Evolutionary conservation across 2,329 filamentous ascomycete genomes (phyloP).

Genomic region (Boeremia exigua): DNA sequence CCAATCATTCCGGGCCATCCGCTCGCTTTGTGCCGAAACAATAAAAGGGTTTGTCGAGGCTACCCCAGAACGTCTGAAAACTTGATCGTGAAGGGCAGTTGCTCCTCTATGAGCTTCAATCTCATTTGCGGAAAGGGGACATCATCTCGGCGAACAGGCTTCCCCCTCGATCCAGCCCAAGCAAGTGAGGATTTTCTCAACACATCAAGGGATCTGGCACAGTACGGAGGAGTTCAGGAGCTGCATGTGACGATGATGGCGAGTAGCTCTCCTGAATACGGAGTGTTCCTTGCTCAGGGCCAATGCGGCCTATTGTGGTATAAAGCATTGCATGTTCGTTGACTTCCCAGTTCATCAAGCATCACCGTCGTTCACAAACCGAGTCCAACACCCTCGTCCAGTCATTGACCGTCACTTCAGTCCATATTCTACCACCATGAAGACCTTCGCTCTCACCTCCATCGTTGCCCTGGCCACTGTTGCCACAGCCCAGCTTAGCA

Average conservation of each 20-base stretch:
- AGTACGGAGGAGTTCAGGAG: slow-evolving; percentile 11
- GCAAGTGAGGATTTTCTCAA: slow-evolving; percentile 5
- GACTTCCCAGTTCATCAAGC: background rate
- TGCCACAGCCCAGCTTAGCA: slow-evolving; percentile 53
- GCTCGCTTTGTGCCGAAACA: slow-evolving; percentile 26
- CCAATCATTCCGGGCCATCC: slow-evolving; percentile 22
- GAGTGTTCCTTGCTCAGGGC: slow-evolving; percentile 19
- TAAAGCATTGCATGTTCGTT: slow-evolving; percentile 25
- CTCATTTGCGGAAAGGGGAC: slow-evolving; percentile 27
- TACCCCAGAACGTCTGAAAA: slow-evolving; percentile 2
- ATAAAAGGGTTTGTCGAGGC: slow-evolving; percentile 20
- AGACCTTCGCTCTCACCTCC: slow-evolving; percentile 46
- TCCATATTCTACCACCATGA: slow-evolving; percentile 40
- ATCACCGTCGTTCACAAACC: background rate
- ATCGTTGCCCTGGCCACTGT: slow-evolving; percentile 53
- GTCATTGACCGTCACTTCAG: background rate
- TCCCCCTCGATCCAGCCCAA: slow-evolving; percentile 17
- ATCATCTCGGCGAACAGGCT: slow-evolving; percentile 14
- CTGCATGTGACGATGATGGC: slow-evolving; percentile 33
- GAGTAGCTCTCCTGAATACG: slow-evolving; percentile 20
- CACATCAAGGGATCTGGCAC: slow-evolving; percentile 16
- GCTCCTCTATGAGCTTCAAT: slow-evolving; percentile 16
- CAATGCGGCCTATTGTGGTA: slow-evolving; percentile 20
- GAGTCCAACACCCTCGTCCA: background rate
- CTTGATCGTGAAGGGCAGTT: slow-evolving; percentile 27